Evolutionary conservation across 148 eudicot species (phyloP).

Genomic region (Nepenthes mirabilis): DNA sequence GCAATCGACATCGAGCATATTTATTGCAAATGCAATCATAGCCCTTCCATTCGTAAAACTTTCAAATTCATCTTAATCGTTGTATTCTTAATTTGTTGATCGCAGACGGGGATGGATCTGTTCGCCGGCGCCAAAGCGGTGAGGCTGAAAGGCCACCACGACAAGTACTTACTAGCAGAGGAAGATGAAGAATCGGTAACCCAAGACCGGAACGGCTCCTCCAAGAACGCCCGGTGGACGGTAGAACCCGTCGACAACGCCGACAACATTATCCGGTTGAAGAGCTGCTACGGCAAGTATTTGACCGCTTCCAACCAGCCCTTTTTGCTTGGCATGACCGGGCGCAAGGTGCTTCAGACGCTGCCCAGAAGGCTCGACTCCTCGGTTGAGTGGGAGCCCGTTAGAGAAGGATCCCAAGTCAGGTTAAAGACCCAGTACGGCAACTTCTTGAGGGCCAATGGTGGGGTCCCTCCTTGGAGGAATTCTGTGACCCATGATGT

Average conservation of each 20-base stretch:
- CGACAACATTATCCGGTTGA: conserved; percentile 17
- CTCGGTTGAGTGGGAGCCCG: conserved; percentile 52
- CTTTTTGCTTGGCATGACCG: conserved; percentile 47
- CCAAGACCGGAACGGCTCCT: conserved; percentile 33
- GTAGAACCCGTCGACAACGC: conserved; percentile 24
- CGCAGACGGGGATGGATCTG: conserved; percentile 49
- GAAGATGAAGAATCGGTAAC: conserved; percentile 45
- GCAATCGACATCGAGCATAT: too few species aligned
- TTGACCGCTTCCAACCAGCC: conserved; percentile 41
- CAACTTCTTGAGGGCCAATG: conserved; percentile 54
- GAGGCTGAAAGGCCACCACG: conserved; percentile 28
- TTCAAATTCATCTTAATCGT: background rate
- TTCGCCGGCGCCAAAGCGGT: conserved; percentile 64
- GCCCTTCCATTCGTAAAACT: too few species aligned
- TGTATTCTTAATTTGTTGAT: background rate
- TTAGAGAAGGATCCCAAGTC: conserved; percentile 27
- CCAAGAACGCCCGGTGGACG: conserved; percentile 29
- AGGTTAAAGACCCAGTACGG: conserved; percentile 38
- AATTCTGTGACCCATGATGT: conserved; percentile 66
- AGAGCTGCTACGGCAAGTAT: conserved; percentile 44
- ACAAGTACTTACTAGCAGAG: conserved; percentile 26
- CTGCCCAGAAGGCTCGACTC: conserved; percentile 23
- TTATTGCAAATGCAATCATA: too few species aligned
- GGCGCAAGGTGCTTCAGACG: conserved; percentile 35
- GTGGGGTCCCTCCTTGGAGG: conserved; percentile 68